Evolutionary conservation across 768 basidiomycete species (phyloP).

Genomic region (Amanita subjunquillea): DNA sequence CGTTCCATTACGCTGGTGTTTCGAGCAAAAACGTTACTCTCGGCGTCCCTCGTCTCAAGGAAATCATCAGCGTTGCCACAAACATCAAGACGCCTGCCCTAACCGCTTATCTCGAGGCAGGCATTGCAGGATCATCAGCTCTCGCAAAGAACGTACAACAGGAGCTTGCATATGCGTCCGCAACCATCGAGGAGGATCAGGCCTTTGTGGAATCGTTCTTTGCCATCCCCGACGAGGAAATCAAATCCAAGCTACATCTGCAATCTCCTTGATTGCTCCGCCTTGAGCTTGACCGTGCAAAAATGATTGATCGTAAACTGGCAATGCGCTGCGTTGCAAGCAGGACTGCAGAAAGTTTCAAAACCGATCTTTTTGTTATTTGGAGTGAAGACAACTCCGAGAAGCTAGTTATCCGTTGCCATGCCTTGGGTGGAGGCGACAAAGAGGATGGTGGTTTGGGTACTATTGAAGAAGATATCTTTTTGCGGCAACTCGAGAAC

Average conservation of each 20-base stretch:
- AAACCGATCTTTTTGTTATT: conserved; percentile 93
- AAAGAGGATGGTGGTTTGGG: conserved; percentile 79
- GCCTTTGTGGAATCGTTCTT: too few relatives aligned
- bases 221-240: too few relatives aligned
- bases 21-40: too few relatives aligned
- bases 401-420: conserved; percentile 94
- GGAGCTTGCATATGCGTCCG: conserved; percentile 41
- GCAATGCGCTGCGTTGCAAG: conserved; percentile 92
- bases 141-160: conserved; percentile 86
- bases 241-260: too few relatives aligned
- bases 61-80: too few relatives aligned
- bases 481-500: conserved; percentile 50
- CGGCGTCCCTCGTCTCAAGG: too few relatives aligned
- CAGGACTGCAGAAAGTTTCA: conserved; percentile 89
- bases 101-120: conserved; percentile 78
- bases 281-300: too few relatives aligned
- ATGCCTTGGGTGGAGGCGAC: conserved; percentile 75
- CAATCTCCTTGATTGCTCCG: too few relatives aligned
- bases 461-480: conserved; percentile 83
- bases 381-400: too few relatives aligned
- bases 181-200: too few relatives aligned
- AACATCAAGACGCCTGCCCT: conserved; percentile 96
- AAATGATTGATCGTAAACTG: conserved; percentile 38
- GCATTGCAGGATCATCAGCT: conserved; percentile 47
- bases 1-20: too few relatives aligned